These are phyloP conservation scores for Chrysoporthe deuterocubensis DNA, from an alignment of 2,329 filamentous ascomycete genomes.

Conservation along the genomic window DNA sequence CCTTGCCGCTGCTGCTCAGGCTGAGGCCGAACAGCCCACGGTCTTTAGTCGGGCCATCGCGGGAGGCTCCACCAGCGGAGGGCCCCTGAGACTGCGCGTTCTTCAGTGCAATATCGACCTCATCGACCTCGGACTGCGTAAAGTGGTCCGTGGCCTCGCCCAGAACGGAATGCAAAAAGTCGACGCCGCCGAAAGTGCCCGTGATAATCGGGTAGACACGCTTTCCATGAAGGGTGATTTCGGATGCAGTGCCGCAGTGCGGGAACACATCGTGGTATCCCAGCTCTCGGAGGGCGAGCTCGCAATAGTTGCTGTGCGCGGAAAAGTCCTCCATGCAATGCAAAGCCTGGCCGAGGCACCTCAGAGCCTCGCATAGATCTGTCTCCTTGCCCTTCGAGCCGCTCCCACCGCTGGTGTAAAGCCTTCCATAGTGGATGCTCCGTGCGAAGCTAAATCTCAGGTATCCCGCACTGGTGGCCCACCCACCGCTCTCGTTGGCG, in stretches of 20 bases:
- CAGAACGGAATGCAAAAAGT: conserved; percentile 80
- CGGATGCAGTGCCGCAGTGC: conserved; percentile 69
- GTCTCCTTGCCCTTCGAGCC: conserved; percentile 69
- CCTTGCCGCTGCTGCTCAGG: conserved; percentile 40
- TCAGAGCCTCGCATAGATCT: conserved; percentile 78
- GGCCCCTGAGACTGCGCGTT: conserved; percentile 57
- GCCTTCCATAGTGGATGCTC: conserved; percentile 76
- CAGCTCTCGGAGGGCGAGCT: conserved; percentile 75
- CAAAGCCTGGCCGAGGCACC: conserved; percentile 75
- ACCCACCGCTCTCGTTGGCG: conserved; percentile 82
- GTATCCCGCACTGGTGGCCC: conserved; percentile 89
- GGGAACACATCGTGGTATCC: conserved; percentile 72
- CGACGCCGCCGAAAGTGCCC: conserved; percentile 76
- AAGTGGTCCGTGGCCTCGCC: conserved; percentile 83
- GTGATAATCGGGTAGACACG: conserved; percentile 77
- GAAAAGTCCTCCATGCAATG: conserved; percentile 81
- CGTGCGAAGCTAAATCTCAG: conserved; percentile 75
- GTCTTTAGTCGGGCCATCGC: conserved; percentile 26
- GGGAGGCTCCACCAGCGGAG: conserved; percentile 37
- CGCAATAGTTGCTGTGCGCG: conserved; percentile 83
- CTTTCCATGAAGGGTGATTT: conserved; percentile 69
- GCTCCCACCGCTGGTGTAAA: conserved; percentile 70
- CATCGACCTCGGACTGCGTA: conserved; percentile 81
- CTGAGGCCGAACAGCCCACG: conserved; percentile 41
- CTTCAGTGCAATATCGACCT: conserved; percentile 75